Base-by-base conservation (phyloP, 495 filamentous ascomycete genomes). In the Oleoguttula mirabilis region DNA sequence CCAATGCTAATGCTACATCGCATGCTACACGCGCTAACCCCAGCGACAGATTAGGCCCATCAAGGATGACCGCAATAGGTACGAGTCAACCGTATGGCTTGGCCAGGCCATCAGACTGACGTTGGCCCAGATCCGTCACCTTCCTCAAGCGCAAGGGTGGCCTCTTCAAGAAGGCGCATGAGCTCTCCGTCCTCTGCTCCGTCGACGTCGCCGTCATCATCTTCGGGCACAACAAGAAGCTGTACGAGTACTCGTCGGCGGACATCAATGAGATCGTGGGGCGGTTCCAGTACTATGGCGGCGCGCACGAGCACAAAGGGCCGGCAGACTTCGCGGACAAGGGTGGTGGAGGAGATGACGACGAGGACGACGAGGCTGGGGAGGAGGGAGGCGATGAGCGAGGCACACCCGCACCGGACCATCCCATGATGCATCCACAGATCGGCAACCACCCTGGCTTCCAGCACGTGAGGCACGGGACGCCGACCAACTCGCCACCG, bases 121-220 rank as follows among this genome's bases (percentile, higher is more conserved):
- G 25, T 23, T 39, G 19, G 14, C 19, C 8, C 23, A 36, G 48
- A 51, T 48, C 44, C 58, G 95, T 92, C 44, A 98, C 90, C 23
- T 98, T 98, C 61, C 69, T 98, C 41, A 98, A 98, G 69, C 82
- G 90, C 64, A 98, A 98, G 66, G 90, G 88, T 52, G 90, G 90
- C 54, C 71, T 98, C 19, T 96, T 98, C 73, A 98, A 98, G 75
- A 98, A 98, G 73, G 90, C 90, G 41, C 85, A 98, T 66, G 90
- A 98, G 71, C 73, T 98, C 19, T 94, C 88, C 46, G 90, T 96
- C 31, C 78, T 98, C 47, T 98, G 90, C 61, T 94, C 85, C 33
- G 90, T 98, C 54, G 92, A 98, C 63, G 88, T 98, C 51, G 90
- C 92, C 20, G 90, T 98, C 45, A 88, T 98, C 53, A 95, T 98